These are phyloP conservation scores for Scheffersomyces titani DNA, from an alignment of 1,139 yeast species.

Conservation along the genomic window DNA sequence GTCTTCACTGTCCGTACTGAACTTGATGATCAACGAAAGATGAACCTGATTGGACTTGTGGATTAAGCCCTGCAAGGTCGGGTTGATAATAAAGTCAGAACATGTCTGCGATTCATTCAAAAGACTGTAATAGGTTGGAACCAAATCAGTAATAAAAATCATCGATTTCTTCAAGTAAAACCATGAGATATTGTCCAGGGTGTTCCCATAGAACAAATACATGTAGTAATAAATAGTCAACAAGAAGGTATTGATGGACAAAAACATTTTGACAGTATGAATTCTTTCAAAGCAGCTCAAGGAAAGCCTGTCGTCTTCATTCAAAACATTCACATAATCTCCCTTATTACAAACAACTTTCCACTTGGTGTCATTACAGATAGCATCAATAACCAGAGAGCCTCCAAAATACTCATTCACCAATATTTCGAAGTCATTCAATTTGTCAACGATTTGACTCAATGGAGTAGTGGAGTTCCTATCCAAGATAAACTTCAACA, in stretches of 20 bases:
- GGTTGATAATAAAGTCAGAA: conserved; percentile 44
- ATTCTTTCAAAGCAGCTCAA: not conserved
- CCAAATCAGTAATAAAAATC: conserved; percentile 30
- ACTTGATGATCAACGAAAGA: conserved; percentile 30
- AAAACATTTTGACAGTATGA: conserved; percentile 22
- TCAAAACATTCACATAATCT: not conserved
- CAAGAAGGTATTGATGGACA: conserved; percentile 32
- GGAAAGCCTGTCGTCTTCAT: not conserved
- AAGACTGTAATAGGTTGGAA: conserved; percentile 38
- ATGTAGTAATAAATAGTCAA: conserved; percentile 38
- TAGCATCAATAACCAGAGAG: not conserved
- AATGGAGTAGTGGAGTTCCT: not conserved
- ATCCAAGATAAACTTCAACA: conserved; percentile 1
- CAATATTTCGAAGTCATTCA: conserved; percentile 8
- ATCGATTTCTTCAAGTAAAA: conserved; percentile 37
- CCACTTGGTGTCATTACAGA: not conserved
- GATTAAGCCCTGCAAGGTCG: conserved; percentile 36
- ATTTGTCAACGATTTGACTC: conserved; percentile 6
- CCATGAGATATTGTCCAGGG: conserved; percentile 23
- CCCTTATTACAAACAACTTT: not conserved
- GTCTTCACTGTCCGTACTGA: conserved; percentile 10
- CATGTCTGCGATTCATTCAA: conserved; percentile 32
- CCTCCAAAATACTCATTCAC: conserved; percentile 1
- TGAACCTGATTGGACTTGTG: conserved; percentile 38
- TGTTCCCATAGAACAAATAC: conserved; percentile 37